Base-by-base conservation (phyloP, 495 filamentous ascomycete species). In the Penicillium lividum region DNA sequence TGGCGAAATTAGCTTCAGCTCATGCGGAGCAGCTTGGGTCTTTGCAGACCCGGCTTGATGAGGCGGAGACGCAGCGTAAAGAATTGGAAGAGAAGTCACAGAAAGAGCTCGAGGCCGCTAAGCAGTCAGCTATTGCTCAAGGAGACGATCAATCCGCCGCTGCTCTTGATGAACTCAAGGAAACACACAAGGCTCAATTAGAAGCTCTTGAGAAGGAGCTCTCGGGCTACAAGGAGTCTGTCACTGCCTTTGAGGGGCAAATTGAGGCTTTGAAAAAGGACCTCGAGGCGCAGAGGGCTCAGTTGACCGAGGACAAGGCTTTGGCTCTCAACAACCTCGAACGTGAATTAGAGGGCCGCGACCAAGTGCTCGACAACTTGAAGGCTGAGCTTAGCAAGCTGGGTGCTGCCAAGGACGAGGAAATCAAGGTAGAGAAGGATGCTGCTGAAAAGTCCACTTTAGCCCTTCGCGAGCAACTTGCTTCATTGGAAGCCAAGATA, bases 301-400 rank as follows among this genome's bases (percentile, higher is more conserved):
- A 66, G 8, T 49, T 71, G n/a, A 70, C 73, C 16, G 73, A 77
- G 44, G 74, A 80, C 25, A 77, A 80, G 40, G 72, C 70, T 3
- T 31, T 66, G 45, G 67, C 72, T 28, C 59, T 82, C 30, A 73
- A 80, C 4, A 59, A 59, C 18, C 63, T 80, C 18, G 57, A 67
- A 10, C 67, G 68, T 7, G 77, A 80, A 49, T 61, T 80, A 31
- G 72, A 75, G 48, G 77, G 77, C 7, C 70, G 73, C 6, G 70
- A 73, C 36, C 72, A 75, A 27, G 77, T 79, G 4, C 67, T 82
- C 36, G 74, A 76, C 16, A 72, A 74, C 36, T 68, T 82, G 30
- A 71, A 79, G 18, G 63, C 58, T 4, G 78, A 82, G 53, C 68
- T 79, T 42, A 65, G 75, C 33, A 75, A 73, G 47, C 53, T 80